Conservation (phyloP, 441 rosid species). For the Daphne laureola region DNA sequence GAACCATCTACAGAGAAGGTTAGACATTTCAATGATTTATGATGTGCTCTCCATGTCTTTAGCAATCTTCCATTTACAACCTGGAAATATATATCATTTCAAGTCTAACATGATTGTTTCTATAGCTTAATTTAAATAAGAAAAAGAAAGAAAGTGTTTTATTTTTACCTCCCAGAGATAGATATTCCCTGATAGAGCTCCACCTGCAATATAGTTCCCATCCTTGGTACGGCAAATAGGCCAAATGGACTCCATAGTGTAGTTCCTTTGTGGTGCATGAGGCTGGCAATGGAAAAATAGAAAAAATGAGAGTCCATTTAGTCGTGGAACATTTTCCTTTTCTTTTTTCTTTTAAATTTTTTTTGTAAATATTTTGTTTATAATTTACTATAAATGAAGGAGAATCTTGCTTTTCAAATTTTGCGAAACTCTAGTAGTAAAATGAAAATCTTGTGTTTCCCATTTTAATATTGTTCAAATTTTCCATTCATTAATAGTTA, state of each 20-base stretch:
- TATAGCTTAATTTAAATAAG: neutral
- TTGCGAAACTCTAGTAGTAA: too few relatives aligned
- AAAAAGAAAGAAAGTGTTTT: neutral
- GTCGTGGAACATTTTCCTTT: too few relatives aligned
- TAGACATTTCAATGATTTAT: constrained; percentile 36
- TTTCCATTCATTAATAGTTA: too few relatives aligned
- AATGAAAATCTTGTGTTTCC: too few relatives aligned
- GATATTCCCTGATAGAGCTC: constrained; percentile 42
- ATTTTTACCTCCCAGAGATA: constrained; percentile 45
- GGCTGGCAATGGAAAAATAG: constrained; percentile 24
- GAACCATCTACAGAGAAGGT: constrained; percentile 35
- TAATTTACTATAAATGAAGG: too few relatives aligned
- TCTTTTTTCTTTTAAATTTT: too few relatives aligned
- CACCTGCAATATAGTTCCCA: constrained; percentile 41
- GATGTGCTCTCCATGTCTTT: constrained; percentile 42
- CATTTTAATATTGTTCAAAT: too few relatives aligned
- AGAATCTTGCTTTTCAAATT: too few relatives aligned
- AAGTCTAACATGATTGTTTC: neutral
- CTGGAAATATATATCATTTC: constrained; percentile 18
- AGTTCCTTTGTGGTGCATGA: constrained; percentile 34
- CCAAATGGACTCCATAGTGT: constrained; percentile 46
- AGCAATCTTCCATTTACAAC: constrained; percentile 40
- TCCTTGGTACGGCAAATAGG: constrained; percentile 37
- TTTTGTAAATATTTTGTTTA: too few relatives aligned
- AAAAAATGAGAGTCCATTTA: too few relatives aligned